Evolutionary conservation across 306 rosid species (phyloP).

Genomic region (Cicer arietinum): DNA sequence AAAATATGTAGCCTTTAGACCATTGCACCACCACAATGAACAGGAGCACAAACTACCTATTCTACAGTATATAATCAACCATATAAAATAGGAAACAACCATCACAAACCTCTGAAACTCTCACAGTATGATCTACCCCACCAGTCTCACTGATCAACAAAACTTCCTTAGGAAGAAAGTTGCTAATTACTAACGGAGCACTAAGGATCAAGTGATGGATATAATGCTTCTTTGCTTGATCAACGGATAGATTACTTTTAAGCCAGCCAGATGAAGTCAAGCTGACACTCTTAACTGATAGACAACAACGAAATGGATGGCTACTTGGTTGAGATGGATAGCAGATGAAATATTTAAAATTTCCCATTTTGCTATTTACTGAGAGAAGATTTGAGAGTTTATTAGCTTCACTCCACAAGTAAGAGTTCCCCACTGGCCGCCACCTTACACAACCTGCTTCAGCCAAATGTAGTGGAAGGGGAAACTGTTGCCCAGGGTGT

Average conservation of each 20-base stretch:
- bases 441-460: slow-evolving; percentile 93
- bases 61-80: slow-evolving; percentile 5
- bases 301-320: slow-evolving; percentile 89
- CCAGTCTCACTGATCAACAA: slow-evolving; percentile 72
- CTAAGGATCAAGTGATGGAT: slow-evolving; percentile 77
- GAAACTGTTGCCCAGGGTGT: slow-evolving; percentile 87
- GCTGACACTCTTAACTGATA: slow-evolving; percentile 72
- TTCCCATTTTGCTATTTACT: slow-evolving; percentile 70
- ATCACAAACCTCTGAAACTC: slow-evolving; percentile 81
- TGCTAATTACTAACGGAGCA: slow-evolving; percentile 75
- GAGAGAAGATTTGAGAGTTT: slow-evolving; percentile 79
- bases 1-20: slow-evolving; percentile 31
- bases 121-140: slow-evolving; percentile 65
- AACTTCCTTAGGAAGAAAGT: slow-evolving; percentile 79
- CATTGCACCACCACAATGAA: slow-evolving; percentile 14
- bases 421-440: slow-evolving; percentile 88
- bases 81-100: slow-evolving; percentile 7
- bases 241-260: slow-evolving; percentile 50
- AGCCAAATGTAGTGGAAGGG: slow-evolving; percentile 93
- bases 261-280: slow-evolving; percentile 58
- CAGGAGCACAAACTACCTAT: slow-evolving; percentile 13
- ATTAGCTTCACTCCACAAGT: slow-evolving; percentile 93
- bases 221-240: slow-evolving; percentile 61
- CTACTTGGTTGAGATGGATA: slow-evolving; percentile 89
- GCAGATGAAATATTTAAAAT: slow-evolving; percentile 81